Percentiles rank a stretch among this genome's conserved stretches.
Evolutionary conservation across 2,329 filamentous ascomycete genomes (phyloP).

Genomic region (Alternaria atra): DNA sequence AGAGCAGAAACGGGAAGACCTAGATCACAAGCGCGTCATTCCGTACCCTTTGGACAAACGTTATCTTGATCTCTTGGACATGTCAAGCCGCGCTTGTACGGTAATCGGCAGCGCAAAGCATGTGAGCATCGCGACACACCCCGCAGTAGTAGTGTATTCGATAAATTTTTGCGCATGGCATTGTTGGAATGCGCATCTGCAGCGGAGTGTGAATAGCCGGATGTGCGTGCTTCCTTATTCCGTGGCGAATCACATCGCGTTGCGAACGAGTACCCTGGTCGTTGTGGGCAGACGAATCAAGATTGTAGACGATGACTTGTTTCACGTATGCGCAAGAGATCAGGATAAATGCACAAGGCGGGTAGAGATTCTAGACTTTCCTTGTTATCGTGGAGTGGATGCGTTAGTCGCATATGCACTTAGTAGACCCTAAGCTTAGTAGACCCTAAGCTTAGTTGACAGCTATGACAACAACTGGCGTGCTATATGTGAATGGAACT

Average conservation of each 20-base stretch:
- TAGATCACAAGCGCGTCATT: slow-evolving; percentile 7
- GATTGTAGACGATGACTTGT: not conserved
- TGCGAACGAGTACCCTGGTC: not conserved
- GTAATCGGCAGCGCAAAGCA: not conserved
- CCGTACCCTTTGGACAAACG: not conserved
- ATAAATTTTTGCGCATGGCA: not conserved
- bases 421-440: not conserved
- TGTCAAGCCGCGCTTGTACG: not conserved
- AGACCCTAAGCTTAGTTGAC: not conserved
- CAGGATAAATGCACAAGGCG: not conserved
- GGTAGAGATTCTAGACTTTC: not conserved
- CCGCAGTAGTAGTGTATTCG: not conserved
- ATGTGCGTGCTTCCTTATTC: slow-evolving; percentile 5
- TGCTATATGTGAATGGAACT: not conserved
- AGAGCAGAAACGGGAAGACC: not conserved
- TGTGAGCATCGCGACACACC: not conserved
- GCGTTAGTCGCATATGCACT: slow-evolving; percentile 1
- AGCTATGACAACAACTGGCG: slow-evolving; percentile 3
- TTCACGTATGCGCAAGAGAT: not conserved
- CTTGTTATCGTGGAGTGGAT: not conserved
- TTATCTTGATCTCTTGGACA: not conserved
- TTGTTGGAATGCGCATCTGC: not conserved
- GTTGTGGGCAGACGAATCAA: not conserved
- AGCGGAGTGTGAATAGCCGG: not conserved
- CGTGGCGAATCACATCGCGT: slow-evolving; percentile 1